Base-by-base conservation (phyloP, 2,329 filamentous ascomycete species). In the Xylaria arbuscula region DNA sequence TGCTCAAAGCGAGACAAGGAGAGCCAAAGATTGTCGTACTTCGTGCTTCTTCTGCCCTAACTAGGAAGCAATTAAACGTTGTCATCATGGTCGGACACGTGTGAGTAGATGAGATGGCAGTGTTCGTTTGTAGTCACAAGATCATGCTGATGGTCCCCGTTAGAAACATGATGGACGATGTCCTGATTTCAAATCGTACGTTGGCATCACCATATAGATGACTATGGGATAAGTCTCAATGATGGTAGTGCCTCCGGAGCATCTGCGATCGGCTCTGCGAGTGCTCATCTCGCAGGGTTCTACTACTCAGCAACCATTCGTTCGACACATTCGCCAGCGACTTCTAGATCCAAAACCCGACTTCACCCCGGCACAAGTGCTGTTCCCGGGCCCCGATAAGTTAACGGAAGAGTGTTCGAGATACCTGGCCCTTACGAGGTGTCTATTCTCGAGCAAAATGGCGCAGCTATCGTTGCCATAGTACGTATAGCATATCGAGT, bases 91-190 rank as follows among this genome's bases (percentile, higher is more conserved):
- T 72, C 10, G 74, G 73, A 48, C 75, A 77, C 51, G 74, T 76
- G 75, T 76, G 60, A 72, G 75, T 62, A 60, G n/a, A 50, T 47
- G 22, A 17, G 10, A 48, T 11, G 40, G 24, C 11, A 7, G 24
- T 22, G 1, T 11, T 19, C 15, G 19, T 19, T n/a, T n/a, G 13
- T 38, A 2, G 50, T 22, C 2, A n/a, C n/a, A 45, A 28, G 1
- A 19, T 28, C 22, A 4, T 48, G 42, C 48, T 64, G 7, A 64
- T 6, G 22, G 5, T 13, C 0, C 22, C 36, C 22, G 7, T 13
- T 48, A 81, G 79, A 48, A 81, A 80, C 64, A 80, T 81, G 79
- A 81, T 81, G 80, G 79, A 82, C 73, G 78, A 81, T 74, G 80
- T 78, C 72, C 76, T 80, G n/a, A 80, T 81, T 66, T 78, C 77